Conservation (phyloP, 2,329 filamentous ascomycete genomes). For the Exophiala alcalophila region DNA sequence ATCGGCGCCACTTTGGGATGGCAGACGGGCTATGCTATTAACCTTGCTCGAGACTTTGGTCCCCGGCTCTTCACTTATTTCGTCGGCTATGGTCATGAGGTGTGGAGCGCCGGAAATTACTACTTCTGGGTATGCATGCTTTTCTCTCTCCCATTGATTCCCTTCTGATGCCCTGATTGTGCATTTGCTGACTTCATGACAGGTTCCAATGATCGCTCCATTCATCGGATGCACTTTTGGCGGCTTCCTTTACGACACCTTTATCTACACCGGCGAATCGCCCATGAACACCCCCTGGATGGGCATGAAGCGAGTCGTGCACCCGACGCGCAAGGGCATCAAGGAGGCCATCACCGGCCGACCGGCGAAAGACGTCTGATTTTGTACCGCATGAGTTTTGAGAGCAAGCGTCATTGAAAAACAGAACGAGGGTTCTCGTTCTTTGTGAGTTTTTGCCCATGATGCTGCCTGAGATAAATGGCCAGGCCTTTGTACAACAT, state of each 20-base stretch:
- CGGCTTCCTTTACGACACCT: slow-evolving; percentile 59
- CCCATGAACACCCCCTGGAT: slow-evolving; percentile 63
- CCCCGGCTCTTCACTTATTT: slow-evolving; percentile 61
- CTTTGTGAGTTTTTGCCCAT: too few species aligned
- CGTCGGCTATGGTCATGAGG: slow-evolving; percentile 59
- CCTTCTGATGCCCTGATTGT: not conserved
- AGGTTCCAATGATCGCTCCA: slow-evolving; percentile 65
- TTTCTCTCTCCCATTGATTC: not conserved
- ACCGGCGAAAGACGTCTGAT: slow-evolving; percentile 24
- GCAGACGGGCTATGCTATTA: slow-evolving; percentile 68
- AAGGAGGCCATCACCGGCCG: slow-evolving; percentile 25
- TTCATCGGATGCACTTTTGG: slow-evolving; percentile 59
- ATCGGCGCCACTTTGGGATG: slow-evolving; percentile 65
- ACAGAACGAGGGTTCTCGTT: too few species aligned
- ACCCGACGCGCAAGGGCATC: slow-evolving; percentile 25
- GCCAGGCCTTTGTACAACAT: too few species aligned
- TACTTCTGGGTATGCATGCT: slow-evolving; percentile 59
- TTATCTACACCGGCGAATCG: slow-evolving; percentile 62
- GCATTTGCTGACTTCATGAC: slow-evolving; percentile 3
- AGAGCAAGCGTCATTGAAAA: too few species aligned
- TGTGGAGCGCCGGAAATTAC: slow-evolving; percentile 57
- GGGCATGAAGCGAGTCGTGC: slow-evolving; percentile 51
- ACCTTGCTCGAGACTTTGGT: slow-evolving; percentile 64
- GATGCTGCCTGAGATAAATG: too few species aligned
- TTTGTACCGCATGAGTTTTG: not conserved